Percentiles rank a stretch among this genome's conserved stretches.
Evolutionary conservation across 768 basidiomycete species (phyloP).

Genomic region (Mrakia blollopis): DNA sequence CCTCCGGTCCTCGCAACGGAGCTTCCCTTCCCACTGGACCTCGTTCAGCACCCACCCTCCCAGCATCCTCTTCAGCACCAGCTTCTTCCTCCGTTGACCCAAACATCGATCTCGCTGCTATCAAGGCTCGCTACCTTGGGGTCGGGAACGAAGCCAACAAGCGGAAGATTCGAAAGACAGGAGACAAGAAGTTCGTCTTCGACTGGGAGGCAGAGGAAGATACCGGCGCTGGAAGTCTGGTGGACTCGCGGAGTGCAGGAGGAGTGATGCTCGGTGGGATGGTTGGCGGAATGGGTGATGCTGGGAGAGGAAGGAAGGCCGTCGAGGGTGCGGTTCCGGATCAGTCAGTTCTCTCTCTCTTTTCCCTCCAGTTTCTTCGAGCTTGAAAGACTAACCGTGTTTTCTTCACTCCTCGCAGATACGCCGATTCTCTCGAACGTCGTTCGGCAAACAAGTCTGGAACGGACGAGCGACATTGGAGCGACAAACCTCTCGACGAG

Average conservation of each 20-base stretch:
- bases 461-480: conserved; percentile 94
- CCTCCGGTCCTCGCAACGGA: conserved; percentile 11
- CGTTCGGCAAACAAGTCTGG: conserved; percentile 73
- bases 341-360: conserved; percentile 14
- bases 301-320: conserved; percentile 34
- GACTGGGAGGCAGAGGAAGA: conserved; percentile 41
- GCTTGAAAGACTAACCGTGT: background rate
- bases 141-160: conserved; percentile 67
- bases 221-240: conserved; percentile 54
- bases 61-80: conserved; percentile 41
- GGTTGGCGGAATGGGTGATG: conserved; percentile 43
- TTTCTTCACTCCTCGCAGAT: conserved; percentile 44
- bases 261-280: conserved; percentile 43
- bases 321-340: conserved; percentile 18
- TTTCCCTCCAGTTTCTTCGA: conserved; percentile 8
- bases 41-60: conserved; percentile 49
- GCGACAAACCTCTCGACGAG: conserved; percentile 82
- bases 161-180: conserved; percentile 65
- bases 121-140: conserved; percentile 90
- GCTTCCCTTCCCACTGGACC: conserved; percentile 72
- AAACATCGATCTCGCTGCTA: conserved; percentile 69
- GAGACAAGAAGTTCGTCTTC: conserved; percentile 77
- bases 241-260: conserved; percentile 2
- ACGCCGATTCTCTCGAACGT: conserved; percentile 77
- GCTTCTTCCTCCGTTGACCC: conserved; percentile 42